Conservation (phyloP, 148 eudicot species). For the Spergularia marina region DNA sequence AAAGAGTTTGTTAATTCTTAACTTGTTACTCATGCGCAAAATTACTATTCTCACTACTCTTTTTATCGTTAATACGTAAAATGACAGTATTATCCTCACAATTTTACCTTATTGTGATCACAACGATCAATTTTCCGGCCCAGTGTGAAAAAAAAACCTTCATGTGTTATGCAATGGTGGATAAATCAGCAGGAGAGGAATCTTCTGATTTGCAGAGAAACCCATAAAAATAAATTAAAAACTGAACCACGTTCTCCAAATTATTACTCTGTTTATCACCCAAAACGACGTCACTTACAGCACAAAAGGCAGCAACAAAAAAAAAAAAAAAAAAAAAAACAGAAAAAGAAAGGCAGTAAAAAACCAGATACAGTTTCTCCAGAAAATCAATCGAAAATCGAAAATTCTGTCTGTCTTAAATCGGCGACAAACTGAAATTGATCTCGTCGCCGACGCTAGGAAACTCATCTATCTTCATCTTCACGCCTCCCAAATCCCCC, state of each 20-base stretch:
- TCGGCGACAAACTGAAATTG: slow-evolving; percentile 20
- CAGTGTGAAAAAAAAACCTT: no score
- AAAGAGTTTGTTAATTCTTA: no score
- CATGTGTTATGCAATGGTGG: no score
- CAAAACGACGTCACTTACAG: neutral
- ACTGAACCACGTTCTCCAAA: slow-evolving; percentile 9
- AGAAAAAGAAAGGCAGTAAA: neutral
- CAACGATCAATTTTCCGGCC: no score
- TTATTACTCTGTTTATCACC: neutral
- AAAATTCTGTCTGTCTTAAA: slow-evolving; percentile 18
- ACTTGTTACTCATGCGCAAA: no score
- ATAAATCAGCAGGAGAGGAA: no score
- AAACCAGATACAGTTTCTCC: no score
- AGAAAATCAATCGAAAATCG: slow-evolving; percentile 2
- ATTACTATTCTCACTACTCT: no score
- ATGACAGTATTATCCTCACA: no score
- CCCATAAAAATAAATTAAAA: neutral
- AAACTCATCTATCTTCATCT: slow-evolving; percentile 7
- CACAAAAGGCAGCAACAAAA: neutral
- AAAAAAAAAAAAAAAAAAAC: neutral
- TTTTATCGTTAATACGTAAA: no score
- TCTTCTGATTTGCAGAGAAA: no score
- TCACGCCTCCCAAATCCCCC: slow-evolving; percentile 2
- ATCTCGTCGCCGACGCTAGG: slow-evolving; percentile 28
- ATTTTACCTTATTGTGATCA: no score